Evolutionary conservation across 2,329 filamentous ascomycete species (phyloP).

Genomic region (Rosellinia necatrix): DNA sequence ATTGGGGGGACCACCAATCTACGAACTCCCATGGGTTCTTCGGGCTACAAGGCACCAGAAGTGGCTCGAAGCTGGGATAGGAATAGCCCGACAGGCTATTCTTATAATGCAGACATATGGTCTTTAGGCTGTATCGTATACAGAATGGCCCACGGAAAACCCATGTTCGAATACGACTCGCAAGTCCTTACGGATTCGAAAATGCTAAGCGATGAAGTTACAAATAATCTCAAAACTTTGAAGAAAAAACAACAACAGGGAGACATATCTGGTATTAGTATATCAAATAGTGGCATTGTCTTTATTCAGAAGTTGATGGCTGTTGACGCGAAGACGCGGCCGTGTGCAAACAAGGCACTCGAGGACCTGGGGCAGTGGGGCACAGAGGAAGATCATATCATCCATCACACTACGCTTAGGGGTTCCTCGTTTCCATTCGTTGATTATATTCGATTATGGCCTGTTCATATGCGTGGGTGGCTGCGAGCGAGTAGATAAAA

Average conservation of each 20-base stretch:
- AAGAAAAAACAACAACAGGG: too few species aligned
- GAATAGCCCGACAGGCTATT: neutral
- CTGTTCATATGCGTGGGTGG: too few species aligned
- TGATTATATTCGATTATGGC: too few species aligned
- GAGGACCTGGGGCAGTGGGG: too few species aligned
- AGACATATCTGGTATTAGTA: neutral
- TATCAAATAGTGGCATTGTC: neutral
- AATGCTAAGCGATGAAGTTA: too few species aligned
- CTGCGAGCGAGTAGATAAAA: too few species aligned
- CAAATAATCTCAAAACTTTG: neutral
- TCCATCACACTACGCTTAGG: too few species aligned
- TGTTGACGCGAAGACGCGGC: neutral
- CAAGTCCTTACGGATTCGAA: too few species aligned
- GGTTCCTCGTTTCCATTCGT: too few species aligned
- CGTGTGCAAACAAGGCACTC: neutral
- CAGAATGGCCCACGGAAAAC: neutral
- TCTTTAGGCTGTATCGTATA: neutral
- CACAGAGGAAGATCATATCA: too few species aligned
- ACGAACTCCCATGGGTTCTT: neutral
- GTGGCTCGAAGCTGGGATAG: neutral
- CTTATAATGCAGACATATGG: slow-evolving; percentile 2
- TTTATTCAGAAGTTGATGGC: neutral
- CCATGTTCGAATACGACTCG: too few species aligned
- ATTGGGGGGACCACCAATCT: neutral
- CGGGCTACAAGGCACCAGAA: neutral